These are phyloP conservation scores for Paramecium biaurelia DNA, from an alignment of 73 alveolate species.

Conservation along the genomic window DNA sequence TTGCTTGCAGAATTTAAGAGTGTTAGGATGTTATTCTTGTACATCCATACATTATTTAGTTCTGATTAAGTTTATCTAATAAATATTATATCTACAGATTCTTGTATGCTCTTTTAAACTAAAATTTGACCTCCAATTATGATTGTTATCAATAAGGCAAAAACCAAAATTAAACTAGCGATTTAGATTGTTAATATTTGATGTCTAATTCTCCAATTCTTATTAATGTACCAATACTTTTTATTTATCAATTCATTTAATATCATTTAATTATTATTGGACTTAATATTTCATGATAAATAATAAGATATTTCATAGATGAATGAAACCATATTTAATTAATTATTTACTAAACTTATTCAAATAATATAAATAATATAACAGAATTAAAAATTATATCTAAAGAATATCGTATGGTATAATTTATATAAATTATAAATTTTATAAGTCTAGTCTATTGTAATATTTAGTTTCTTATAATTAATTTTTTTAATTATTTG, in stretches of 20 bases:
- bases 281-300: not conserved
- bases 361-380: not conserved
- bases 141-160: not conserved
- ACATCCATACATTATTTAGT: not conserved
- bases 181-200: not conserved
- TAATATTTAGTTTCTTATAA: no score
- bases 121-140: not conserved
- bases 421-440: not conserved
- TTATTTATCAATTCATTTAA: not conserved
- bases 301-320: not conserved
- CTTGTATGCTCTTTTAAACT: not conserved
- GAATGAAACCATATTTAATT: not conserved
- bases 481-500: not conserved
- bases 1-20: not conserved
- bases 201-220: not conserved
- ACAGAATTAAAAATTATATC: not conserved
- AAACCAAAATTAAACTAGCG: not conserved
- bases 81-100: not conserved
- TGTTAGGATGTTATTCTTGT: not conserved
- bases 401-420: no score
- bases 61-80: not conserved
- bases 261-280: not conserved
- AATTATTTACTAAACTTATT: no score
- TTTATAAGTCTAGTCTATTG: not conserved
- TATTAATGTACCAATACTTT: constrained; percentile 4